Evolutionary conservation across 2,329 filamentous ascomycete genomes (phyloP), one percentile per base, ranked within the genome.

Genomic region (Mariannaea elegans): DNA sequence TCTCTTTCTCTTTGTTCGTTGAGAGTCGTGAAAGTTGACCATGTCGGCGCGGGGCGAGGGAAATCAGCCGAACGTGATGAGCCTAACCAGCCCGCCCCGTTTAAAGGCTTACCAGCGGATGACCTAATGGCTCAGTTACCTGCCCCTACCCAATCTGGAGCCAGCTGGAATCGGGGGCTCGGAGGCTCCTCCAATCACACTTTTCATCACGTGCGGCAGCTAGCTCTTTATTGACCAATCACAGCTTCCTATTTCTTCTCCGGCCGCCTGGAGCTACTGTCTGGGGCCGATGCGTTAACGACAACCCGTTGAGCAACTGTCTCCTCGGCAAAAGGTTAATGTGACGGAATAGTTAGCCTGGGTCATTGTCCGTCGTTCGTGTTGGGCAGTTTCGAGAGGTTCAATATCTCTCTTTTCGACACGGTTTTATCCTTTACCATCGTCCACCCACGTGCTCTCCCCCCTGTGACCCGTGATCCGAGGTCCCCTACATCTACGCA

Each of bases 221-320:
- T 3, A 6, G 1, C 1, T 2, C 12, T 2, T 1, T n/a, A 0
- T 2, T 5, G n/a, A 38, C 68, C 67, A 71, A 71, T 71, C 62
- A 68, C 42, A 14, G 3, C 32, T 7, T 7, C 16, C 2, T 13
- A n/a, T 52, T 63, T 59, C 61, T 68, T 59, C 67, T 62, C 62
- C 48, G 55, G 42, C 54, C 48, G 55, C 5, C 5, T 9, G 64
- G 63, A 64, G 58, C n/a, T 34, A 38, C 44, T 60, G 54, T 63
- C 67, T 61, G 61, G 48, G 46, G 54, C 64, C 61, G 60, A 63
- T 63, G 61, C 58, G 65, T 65, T 59, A 50, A 54, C 61, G 48
- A 51, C 61, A 41, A 51, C 31, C 44, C 27, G 53, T 55, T 38
- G 45, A 64, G 24, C 58, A 53, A 59, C 56, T 57, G 56, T 55